Conservation (phyloP, 306 rosid genomes). For the Quercus variabilis region DNA sequence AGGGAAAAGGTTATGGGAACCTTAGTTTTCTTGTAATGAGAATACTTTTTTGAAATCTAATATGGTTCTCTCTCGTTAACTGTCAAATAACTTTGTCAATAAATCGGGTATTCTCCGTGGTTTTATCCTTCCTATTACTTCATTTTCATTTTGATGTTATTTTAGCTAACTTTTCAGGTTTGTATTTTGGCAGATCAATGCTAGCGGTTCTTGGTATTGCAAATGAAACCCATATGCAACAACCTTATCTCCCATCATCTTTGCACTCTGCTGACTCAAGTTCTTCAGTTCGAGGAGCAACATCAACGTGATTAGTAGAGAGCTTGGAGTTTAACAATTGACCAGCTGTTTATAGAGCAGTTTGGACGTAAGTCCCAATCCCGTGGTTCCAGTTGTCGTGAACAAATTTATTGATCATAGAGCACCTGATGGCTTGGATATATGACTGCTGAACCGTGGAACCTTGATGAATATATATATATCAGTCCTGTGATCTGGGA, state of each 20-base stretch:
- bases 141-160: background rate
- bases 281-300: constrained; percentile 70
- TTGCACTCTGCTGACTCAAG: constrained; percentile 55
- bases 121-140: background rate
- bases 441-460: constrained; percentile 22
- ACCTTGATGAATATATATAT: background rate
- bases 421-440: constrained; percentile 14
- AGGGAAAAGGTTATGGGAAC: no score
- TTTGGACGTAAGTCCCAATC: constrained; percentile 17
- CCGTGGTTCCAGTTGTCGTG: constrained; percentile 13
- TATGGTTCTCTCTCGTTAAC: no score
- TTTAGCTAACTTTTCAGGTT: constrained; percentile 1
- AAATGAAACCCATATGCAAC: constrained; percentile 57
- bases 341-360: constrained; percentile 16
- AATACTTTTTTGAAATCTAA: no score
- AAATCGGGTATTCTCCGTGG: background rate
- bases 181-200: constrained; percentile 52
- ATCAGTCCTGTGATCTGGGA: background rate
- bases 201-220: constrained; percentile 70
- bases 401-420: background rate
- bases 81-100: no score
- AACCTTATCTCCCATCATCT: constrained; percentile 39
- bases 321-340: constrained; percentile 12
- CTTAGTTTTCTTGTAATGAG: no score
- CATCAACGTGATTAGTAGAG: constrained; percentile 42